Evolutionary conservation across 1,139 yeast species (phyloP).

Genomic region (Kodamaea ohmeri): DNA sequence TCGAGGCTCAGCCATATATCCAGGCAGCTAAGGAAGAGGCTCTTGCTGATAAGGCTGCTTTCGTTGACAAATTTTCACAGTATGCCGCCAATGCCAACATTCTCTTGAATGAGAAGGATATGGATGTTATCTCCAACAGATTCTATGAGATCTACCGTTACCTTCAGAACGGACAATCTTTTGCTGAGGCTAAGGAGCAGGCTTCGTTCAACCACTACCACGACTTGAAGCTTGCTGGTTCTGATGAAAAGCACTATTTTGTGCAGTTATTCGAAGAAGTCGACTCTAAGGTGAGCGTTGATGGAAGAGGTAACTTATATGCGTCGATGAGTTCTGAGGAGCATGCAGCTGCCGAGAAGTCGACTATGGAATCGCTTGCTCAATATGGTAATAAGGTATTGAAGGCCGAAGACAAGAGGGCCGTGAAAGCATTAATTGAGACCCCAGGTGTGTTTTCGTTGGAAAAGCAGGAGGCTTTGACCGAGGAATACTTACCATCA

Average conservation of each 20-base stretch:
- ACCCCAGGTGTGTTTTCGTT: slow-evolving; percentile 36
- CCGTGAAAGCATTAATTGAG: slow-evolving; percentile 27
- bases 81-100: slow-evolving; percentile 4
- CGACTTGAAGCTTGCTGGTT: slow-evolving; percentile 43
- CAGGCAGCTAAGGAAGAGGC: slow-evolving; percentile 34
- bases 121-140: slow-evolving; percentile 46
- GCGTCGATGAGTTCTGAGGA: slow-evolving; percentile 22
- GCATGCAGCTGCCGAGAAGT: slow-evolving; percentile 18
- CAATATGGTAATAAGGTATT: slow-evolving; percentile 25
- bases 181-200: slow-evolving; percentile 59
- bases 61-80: slow-evolving; percentile 5
- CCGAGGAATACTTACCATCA: slow-evolving; percentile 29
- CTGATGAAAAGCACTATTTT: slow-evolving; percentile 35
- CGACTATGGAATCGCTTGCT: slow-evolving; percentile 20
- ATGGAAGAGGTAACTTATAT: slow-evolving; percentile 27
- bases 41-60: slow-evolving; percentile 3
- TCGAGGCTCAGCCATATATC: slow-evolving; percentile 52
- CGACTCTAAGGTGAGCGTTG: slow-evolving; percentile 29
- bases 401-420: slow-evolving; percentile 24
- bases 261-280: slow-evolving; percentile 15
- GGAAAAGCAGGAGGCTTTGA: slow-evolving; percentile 25
- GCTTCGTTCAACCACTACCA: slow-evolving; percentile 52
- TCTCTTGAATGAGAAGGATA: slow-evolving; percentile 29
- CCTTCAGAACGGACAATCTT: slow-evolving; percentile 24
- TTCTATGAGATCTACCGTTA: slow-evolving; percentile 43